phyloP scores from a whole-genome alignment of 306 rosid genomes.

The Casuarina glauca region DNA sequence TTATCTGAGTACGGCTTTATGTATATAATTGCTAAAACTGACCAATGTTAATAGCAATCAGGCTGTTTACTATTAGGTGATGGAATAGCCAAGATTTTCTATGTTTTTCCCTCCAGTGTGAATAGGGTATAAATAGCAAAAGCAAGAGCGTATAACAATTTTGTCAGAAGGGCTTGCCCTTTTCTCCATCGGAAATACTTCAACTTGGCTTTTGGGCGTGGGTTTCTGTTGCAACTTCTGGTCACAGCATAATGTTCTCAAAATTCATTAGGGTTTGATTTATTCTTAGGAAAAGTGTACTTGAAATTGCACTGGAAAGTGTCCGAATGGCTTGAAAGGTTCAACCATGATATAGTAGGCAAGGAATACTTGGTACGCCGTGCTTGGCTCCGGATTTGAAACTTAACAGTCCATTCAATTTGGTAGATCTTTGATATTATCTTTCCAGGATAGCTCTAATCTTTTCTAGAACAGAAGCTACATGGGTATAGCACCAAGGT shows the following conservation, averaged over 20 bases:
- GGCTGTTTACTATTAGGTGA: not conserved
- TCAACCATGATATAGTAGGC: not conserved
- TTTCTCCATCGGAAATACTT: not conserved
- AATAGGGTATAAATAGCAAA: not conserved
- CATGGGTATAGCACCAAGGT: constrained; percentile 12
- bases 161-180: not conserved
- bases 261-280: not conserved
- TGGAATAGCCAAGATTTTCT: not conserved
- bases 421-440: not conserved
- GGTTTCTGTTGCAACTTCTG: not conserved
- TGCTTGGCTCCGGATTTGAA: not conserved
- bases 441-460: not conserved
- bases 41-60: not conserved
- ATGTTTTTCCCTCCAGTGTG: not conserved
- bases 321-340: not conserved
- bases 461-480: constrained; percentile 23
- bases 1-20: not conserved
- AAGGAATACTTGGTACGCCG: not conserved
- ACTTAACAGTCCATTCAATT: not conserved
- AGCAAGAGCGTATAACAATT: not conserved
- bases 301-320: not conserved
- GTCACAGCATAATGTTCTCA: not conserved
- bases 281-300: not conserved
- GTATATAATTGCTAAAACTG: not conserved
- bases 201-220: not conserved